Evolutionary conservation across 176 grass and related monocot genomes (phyloP).

Genomic region (Olyra latifolia): DNA sequence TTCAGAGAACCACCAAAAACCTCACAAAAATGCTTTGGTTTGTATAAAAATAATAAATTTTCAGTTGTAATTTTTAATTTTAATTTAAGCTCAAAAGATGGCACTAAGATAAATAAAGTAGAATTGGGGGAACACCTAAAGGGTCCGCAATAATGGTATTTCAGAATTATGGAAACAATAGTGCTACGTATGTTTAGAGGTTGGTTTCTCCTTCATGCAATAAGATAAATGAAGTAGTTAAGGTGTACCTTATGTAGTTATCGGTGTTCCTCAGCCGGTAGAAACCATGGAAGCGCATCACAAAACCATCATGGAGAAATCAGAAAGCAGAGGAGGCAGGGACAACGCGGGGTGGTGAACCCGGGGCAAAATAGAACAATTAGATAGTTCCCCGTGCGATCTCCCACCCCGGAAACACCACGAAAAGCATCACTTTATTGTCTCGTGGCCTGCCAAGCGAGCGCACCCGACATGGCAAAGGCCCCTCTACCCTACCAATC

Average conservation of each 20-base stretch:
- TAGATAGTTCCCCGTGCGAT: slow-evolving; percentile 31
- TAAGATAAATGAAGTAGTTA: too few species aligned
- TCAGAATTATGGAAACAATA: not conserved
- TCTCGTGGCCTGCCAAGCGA: slow-evolving; percentile 28
- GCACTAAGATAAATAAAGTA: too few species aligned
- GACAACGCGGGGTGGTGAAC: slow-evolving; percentile 16
- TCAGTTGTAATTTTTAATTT: too few species aligned
- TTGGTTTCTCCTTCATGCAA: too few species aligned
- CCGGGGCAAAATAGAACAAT: slow-evolving; percentile 1
- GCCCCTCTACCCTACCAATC: not conserved
- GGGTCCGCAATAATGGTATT: not conserved
- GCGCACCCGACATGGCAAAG: slow-evolving; percentile 39
- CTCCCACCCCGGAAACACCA: slow-evolving; percentile 9
- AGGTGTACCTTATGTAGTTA: not conserved
- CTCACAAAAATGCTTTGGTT: too few species aligned
- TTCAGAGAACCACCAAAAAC: too few species aligned
- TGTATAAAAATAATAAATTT: too few species aligned
- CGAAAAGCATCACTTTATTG: slow-evolving; percentile 1
- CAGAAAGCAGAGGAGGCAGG: not conserved
- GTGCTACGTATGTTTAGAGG: too few species aligned
- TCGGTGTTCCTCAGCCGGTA: not conserved
- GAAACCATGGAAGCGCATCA: not conserved
- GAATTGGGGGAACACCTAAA: not conserved
- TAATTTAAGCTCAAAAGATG: too few species aligned
- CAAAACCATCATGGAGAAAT: not conserved